phyloP scores from a whole-genome alignment of 148 eudicot genomes.

The Drosera capensis region DNA sequence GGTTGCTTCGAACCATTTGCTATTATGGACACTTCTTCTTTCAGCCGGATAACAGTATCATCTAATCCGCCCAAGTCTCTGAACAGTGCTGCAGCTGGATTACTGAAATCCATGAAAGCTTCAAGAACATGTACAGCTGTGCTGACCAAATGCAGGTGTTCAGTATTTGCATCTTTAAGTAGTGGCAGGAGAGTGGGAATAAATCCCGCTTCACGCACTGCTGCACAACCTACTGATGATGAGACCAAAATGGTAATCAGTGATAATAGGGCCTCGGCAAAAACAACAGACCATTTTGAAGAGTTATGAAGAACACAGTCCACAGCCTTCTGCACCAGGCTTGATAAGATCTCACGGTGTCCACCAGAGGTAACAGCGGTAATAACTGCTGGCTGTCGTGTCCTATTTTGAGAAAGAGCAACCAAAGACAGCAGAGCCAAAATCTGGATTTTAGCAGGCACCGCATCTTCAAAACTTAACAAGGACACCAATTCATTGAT shows the following conservation, averaged over 20 bases:
- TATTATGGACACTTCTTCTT: conserved; percentile 60
- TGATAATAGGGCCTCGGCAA: conserved; percentile 83
- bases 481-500: conserved; percentile 83
- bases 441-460: conserved; percentile 74
- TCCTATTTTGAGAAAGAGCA: conserved; percentile 87
- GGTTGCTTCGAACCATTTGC: conserved; percentile 47
- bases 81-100: conserved; percentile 95
- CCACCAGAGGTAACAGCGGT: conserved; percentile 97
- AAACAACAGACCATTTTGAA: conserved; percentile 74
- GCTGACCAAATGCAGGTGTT: conserved; percentile 86
- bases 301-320: conserved; percentile 55
- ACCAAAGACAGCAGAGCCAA: conserved; percentile 72
- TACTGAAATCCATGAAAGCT: conserved; percentile 98
- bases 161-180: conserved; percentile 83
- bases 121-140: conserved; percentile 96
- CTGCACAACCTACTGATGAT: conserved; percentile 87
- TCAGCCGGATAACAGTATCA: conserved; percentile 79
- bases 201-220: conserved; percentile 99
- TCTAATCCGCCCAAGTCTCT: conserved; percentile 96
- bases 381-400: conserved; percentile 79
- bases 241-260: conserved; percentile 86
- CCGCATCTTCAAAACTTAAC: conserved; percentile 64
- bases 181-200: conserved; percentile 95
- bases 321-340: conserved; percentile 97
- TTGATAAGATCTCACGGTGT: conserved; percentile 91